Evolutionary conservation across 75 land plant genomes (phyloP).

Genomic region (Picea glauca): DNA sequence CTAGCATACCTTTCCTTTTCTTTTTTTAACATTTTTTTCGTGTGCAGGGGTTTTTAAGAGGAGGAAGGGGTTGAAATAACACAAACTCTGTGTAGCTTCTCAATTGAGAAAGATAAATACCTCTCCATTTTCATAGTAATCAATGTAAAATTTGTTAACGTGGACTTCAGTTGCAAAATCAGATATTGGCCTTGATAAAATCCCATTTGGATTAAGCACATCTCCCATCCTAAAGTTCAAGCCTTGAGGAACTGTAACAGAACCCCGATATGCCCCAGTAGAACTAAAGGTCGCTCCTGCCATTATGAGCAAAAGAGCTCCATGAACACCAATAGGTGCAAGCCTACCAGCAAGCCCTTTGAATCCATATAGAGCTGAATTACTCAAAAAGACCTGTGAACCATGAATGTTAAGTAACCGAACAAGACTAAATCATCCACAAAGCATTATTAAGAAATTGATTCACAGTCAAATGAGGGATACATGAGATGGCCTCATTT

Average conservation of each 20-base stretch:
- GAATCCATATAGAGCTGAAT: constrained; percentile 85
- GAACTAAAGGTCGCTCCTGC: constrained; percentile 91
- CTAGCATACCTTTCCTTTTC: not conserved
- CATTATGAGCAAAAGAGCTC: constrained; percentile 91
- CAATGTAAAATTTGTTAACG: constrained; percentile 86
- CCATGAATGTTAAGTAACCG: not conserved
- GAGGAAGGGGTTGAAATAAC: not conserved
- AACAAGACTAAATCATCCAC: not conserved
- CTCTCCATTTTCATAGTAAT: constrained; percentile 89
- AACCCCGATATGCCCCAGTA: constrained; percentile 75
- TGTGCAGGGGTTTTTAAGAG: not conserved
- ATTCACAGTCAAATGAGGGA: not conserved
- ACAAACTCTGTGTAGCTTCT: not conserved
- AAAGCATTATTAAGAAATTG: not conserved
- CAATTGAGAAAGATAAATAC: constrained; percentile 26
- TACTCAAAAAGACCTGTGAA: constrained; percentile 71
- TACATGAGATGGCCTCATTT: not conserved
- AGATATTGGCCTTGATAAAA: constrained; percentile 57
- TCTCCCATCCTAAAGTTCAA: constrained; percentile 87
- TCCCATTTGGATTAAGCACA: constrained; percentile 72
- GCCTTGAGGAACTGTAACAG: constrained; percentile 95
- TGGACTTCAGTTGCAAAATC: constrained; percentile 69
- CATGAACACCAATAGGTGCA: constrained; percentile 97
- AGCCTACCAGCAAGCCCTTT: constrained; percentile 90
- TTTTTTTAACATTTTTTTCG: not conserved